Conservation (phyloP, 148 eudicot genomes). For the Dianthus caryophyllus region DNA sequence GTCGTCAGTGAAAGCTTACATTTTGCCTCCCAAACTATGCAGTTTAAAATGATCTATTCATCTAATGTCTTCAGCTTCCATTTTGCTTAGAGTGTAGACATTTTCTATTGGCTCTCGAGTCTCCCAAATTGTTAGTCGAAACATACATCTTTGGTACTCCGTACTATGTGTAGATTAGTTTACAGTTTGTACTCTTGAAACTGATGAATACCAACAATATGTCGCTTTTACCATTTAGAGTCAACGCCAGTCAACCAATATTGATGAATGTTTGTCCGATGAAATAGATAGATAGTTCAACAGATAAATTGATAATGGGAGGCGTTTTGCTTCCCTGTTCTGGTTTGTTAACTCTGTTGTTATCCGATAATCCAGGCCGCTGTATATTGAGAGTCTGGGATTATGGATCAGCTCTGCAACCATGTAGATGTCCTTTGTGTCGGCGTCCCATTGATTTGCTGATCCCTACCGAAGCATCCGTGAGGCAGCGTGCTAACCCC, state of each 20-base stretch:
- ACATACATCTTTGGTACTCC: too few species aligned
- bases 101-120: not conserved
- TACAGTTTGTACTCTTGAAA: not conserved
- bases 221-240: not conserved
- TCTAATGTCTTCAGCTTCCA: too few species aligned
- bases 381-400: slow-evolving; percentile 86
- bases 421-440: slow-evolving; percentile 88
- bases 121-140: too few species aligned
- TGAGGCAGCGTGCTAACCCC: slow-evolving; percentile 37
- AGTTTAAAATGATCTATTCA: too few species aligned
- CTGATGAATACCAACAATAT: not conserved
- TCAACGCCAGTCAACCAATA: slow-evolving; percentile 1
- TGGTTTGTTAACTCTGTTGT: not conserved
- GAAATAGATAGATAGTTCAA: not conserved
- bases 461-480: slow-evolving; percentile 67
- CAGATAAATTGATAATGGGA: not conserved
- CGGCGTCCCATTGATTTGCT: slow-evolving; percentile 74
- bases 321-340: not conserved
- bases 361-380: slow-evolving; percentile 35
- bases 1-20: too few species aligned
- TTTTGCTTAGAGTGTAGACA: not conserved
- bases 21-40: too few species aligned
- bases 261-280: not conserved
- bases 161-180: not conserved
- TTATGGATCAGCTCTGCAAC: slow-evolving; percentile 66